These are phyloP conservation scores for Candida chilensis DNA, from an alignment of 805 yeast genomes.

Conservation along the genomic window DNA sequence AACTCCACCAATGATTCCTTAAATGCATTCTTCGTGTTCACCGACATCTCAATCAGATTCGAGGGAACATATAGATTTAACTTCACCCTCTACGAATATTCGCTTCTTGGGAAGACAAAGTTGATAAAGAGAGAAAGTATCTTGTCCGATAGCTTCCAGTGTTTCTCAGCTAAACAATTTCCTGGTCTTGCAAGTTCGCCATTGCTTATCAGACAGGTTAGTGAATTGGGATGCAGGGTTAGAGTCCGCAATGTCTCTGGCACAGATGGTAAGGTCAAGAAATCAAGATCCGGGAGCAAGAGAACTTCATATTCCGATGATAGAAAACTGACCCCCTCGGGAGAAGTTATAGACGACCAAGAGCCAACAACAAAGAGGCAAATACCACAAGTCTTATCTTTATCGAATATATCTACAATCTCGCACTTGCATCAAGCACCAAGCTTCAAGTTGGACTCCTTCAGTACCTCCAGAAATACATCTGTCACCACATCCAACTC, in stretches of 20 bases:
- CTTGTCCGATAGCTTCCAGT: conserved; percentile 1
- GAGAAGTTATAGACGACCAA: no score
- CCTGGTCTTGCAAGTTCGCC: conserved; percentile 1
- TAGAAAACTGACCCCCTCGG: no score
- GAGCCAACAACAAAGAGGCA: no score
- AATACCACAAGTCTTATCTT: no score
- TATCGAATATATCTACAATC: no score
- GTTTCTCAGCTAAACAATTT: not conserved
- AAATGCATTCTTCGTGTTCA: not conserved
- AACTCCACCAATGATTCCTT: not conserved
- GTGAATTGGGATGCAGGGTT: conserved; percentile 1
- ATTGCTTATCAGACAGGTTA: not conserved
- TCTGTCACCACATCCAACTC: no score
- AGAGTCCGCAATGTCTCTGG: conserved; percentile 1
- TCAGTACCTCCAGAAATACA: no score
- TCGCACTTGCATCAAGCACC: no score
- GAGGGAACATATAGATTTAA: not conserved
- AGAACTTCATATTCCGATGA: no score
- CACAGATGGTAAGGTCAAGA: not conserved
- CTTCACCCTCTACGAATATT: not conserved
- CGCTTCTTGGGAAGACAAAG: not conserved
- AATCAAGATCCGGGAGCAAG: no score
- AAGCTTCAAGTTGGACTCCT: no score
- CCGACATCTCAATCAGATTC: not conserved
- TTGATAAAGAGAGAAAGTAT: not conserved